A percentile compares a stretch with the other conserved stretches of the same genome.
Conservation (phyloP, 305 asterid species). For the Andrographis paniculata region DNA sequence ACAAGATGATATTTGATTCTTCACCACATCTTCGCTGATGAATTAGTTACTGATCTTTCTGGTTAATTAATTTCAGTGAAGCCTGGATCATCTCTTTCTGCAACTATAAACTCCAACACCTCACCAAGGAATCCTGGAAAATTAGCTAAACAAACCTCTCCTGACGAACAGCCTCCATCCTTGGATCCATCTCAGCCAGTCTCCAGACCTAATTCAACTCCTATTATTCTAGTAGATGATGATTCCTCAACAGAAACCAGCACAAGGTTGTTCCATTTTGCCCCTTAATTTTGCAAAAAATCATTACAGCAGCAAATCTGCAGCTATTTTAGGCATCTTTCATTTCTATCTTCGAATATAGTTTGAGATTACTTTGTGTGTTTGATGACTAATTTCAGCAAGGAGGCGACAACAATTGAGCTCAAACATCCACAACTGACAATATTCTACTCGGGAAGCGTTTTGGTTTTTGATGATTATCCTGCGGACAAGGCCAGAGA, state of each 20-base stretch:
- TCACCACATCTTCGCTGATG: slow-evolving; percentile 7
- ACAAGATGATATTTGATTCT: no score
- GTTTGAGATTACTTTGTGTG: slow-evolving; percentile 3
- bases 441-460: slow-evolving; percentile 55
- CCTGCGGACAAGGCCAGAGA: slow-evolving; percentile 51
- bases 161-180: slow-evolving; percentile 13
- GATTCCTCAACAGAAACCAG: slow-evolving; percentile 22
- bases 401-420: slow-evolving; percentile 20
- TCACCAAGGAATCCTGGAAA: slow-evolving; percentile 22
- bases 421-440: slow-evolving; percentile 43
- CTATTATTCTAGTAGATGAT: slow-evolving; percentile 14
- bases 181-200: neutral
- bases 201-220: slow-evolving; percentile 10
- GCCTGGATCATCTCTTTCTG: slow-evolving; percentile 27
- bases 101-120: slow-evolving; percentile 21
- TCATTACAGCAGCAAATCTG: neutral
- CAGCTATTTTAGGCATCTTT: no score
- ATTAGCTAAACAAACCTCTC: slow-evolving; percentile 12
- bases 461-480: slow-evolving; percentile 54
- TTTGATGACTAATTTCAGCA: slow-evolving; percentile 23
- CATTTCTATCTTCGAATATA: no score
- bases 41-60: neutral
- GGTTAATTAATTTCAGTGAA: slow-evolving; percentile 35
- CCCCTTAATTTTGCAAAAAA: neutral
- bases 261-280: slow-evolving; percentile 24